Percentiles rank a stretch among this genome's conserved stretches.
These are phyloP conservation scores for Syzygium aromaticum DNA, from an alignment of 345 rosid species.

Conservation along the genomic window DNA sequence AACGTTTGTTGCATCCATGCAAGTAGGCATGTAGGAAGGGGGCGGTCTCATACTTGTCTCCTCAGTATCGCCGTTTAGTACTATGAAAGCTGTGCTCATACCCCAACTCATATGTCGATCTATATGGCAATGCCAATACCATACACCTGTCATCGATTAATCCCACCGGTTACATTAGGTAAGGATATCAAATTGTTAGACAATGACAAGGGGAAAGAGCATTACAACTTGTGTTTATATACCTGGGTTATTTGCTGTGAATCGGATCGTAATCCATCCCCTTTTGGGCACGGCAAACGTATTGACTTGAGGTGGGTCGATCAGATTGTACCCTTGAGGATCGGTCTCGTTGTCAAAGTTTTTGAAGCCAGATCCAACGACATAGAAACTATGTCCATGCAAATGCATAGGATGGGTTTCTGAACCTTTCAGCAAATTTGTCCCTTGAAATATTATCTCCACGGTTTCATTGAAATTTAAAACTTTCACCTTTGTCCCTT, in stretches of 20 bases:
- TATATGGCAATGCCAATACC: conserved; percentile 25
- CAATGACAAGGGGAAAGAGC: not conserved
- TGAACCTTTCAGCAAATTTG: conserved; percentile 2
- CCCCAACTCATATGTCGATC: conserved; percentile 18
- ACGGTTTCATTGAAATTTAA: conserved; percentile 2
- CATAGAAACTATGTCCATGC: conserved; percentile 16
- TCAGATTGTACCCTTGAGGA: conserved; percentile 8
- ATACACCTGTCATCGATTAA: conserved; percentile 11
- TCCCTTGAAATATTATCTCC: conserved; percentile 17
- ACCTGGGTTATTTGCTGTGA: conserved; percentile 14
- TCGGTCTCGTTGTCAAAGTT: conserved; percentile 9
- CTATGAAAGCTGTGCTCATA: conserved; percentile 17
- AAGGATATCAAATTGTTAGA: not conserved
- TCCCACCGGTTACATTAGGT: not conserved
- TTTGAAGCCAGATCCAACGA: conserved; percentile 4
- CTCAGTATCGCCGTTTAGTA: conserved; percentile 7
- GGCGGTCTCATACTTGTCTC: conserved; percentile 4
- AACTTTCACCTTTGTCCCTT: conserved; percentile 16
- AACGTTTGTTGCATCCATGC: not conserved
- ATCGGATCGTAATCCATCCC: conserved; percentile 17
- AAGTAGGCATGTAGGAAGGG: conserved; percentile 9
- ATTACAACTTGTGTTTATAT: not conserved
- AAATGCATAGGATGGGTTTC: conserved; percentile 14
- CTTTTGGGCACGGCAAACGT: conserved; percentile 6
- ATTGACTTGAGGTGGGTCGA: conserved; percentile 13